Evolutionary conservation across 805 yeast genomes (phyloP), one percentile per base, ranked within the genome.

Genomic region (Lachancea dasiensis): DNA sequence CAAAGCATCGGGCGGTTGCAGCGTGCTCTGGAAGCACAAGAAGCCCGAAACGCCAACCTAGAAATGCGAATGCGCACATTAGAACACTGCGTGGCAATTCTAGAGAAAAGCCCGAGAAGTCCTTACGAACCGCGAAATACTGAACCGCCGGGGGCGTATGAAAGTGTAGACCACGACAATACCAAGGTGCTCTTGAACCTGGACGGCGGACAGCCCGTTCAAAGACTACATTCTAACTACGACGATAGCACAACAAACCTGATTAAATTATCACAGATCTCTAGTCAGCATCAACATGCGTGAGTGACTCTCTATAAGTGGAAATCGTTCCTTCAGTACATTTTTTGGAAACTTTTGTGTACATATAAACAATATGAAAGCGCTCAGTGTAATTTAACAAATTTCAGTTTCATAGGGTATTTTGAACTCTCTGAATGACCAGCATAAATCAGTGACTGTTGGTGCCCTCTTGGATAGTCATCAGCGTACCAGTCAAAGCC

Each of bases 401-500:
- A 61, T 35, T 54, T 52, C 26, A 74, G 50, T 46, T 65, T 61
- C 48, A 67, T 67, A 14, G 49, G 44, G 36, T 64, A 65, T 8
- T 56, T 53, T 18, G 64, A 51, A 7, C 54, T 59, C 2, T 70
- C 72, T 15, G 50, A 50, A 20, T 59, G 52, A 6, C 73, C 73
- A 6, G 77, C 67, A 38, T 60, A 57, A 6, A 82, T 64, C 1
- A 68, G 57, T n/a, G 70, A 65, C 51, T 78, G 81, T 24, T 61
- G 51, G 43, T 62, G 66, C 13, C 69, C 64, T 0, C 58, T 48
- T 16, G 84, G 77, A 5, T 48, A 60, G 3, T 50, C 44, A 4
- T 53, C 58, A 1, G 83, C 75, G 40, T 80, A 72, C 87, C 94
- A 82, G 20, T 65, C 54, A 16, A 61, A 60, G 13, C 65, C 64